These are phyloP conservation scores for Penicillium cosmopolitanum DNA, from an alignment of 495 filamentous ascomycete species.

Conservation along the genomic window DNA sequence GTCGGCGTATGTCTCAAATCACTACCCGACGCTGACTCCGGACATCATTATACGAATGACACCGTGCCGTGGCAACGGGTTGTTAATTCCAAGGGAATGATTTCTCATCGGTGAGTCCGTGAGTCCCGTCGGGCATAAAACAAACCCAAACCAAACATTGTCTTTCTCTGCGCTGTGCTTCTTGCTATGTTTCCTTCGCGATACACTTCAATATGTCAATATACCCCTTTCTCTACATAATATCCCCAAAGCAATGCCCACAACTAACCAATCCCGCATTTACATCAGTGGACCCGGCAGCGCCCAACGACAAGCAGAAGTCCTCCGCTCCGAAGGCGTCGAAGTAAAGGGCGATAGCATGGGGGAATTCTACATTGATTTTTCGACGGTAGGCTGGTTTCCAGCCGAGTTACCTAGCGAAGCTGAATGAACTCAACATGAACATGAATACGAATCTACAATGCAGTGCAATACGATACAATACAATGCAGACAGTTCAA, in stretches of 20 bases:
- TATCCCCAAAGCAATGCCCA: too few relatives aligned
- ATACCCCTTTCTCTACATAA: too few relatives aligned
- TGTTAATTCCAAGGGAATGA: conserved; percentile 81
- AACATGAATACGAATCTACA: too few relatives aligned
- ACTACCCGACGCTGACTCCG: conserved; percentile 57
- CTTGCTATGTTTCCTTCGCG: too few relatives aligned
- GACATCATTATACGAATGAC: conserved; percentile 61
- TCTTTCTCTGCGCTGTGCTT: too few relatives aligned
- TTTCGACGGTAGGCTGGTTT: conserved; percentile 77
- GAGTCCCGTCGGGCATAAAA: background rate
- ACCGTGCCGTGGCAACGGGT: conserved; percentile 97
- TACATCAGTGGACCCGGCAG: conserved; percentile 64
- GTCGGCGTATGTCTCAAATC: conserved; percentile 89
- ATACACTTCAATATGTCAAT: too few relatives aligned
- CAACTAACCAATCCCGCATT: background rate
- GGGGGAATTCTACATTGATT: conserved; percentile 71
- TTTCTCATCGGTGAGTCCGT: conserved; percentile 78
- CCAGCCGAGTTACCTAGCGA: conserved; percentile 53
- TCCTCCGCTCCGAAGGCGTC: conserved; percentile 70
- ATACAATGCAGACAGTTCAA: too few relatives aligned
- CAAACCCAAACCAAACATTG: too few relatives aligned
- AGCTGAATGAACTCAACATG: conserved; percentile 6
- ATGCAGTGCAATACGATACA: too few relatives aligned
- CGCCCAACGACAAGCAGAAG: conserved; percentile 68
- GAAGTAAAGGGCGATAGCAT: conserved; percentile 63